Evolutionary conservation across 257 asterid genomes (phyloP).

Genomic region (Leonotis leonurus): DNA sequence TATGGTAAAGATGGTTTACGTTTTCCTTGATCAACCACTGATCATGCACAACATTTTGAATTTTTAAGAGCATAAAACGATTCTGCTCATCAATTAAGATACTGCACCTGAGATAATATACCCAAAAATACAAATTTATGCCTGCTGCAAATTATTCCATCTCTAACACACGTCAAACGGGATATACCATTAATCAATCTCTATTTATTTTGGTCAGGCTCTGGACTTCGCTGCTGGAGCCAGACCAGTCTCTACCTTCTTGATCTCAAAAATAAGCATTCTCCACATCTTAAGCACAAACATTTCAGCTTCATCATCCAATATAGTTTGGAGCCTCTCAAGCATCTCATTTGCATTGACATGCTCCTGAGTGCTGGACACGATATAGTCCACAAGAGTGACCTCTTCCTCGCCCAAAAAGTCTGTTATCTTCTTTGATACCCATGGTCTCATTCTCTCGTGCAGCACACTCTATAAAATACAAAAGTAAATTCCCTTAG

Average conservation of each 20-base stretch:
- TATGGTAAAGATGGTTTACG: too few relatives aligned
- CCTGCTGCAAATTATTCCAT: slow-evolving; percentile 20
- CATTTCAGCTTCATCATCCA: slow-evolving; percentile 99
- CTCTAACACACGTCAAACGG: slow-evolving; percentile 13
- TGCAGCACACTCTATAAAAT: slow-evolving; percentile 63
- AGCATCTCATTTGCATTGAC: slow-evolving; percentile 88
- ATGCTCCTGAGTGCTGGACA: slow-evolving; percentile 89
- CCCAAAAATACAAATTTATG: too few relatives aligned
- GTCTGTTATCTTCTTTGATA: slow-evolving; percentile 86
- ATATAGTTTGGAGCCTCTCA: slow-evolving; percentile 76
- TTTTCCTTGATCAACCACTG: too few relatives aligned
- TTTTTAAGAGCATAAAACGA: slow-evolving; percentile 16
- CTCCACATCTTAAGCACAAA: slow-evolving; percentile 99
- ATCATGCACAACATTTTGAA: too few relatives aligned
- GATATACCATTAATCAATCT: neutral
- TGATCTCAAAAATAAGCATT: slow-evolving; percentile 97
- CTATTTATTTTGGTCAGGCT: slow-evolving; percentile 41
- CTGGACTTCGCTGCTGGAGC: slow-evolving; percentile 46
- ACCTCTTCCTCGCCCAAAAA: slow-evolving; percentile 94
- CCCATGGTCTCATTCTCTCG: slow-evolving; percentile 89
- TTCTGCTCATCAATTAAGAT: slow-evolving; percentile 11
- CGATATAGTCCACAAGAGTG: slow-evolving; percentile 79
- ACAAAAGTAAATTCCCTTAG: neutral
- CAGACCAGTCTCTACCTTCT: slow-evolving; percentile 85
- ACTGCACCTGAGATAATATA: slow-evolving; percentile 12